Conservation (phyloP, 1,139 yeast species). For the Protomyces inundatus region DNA sequence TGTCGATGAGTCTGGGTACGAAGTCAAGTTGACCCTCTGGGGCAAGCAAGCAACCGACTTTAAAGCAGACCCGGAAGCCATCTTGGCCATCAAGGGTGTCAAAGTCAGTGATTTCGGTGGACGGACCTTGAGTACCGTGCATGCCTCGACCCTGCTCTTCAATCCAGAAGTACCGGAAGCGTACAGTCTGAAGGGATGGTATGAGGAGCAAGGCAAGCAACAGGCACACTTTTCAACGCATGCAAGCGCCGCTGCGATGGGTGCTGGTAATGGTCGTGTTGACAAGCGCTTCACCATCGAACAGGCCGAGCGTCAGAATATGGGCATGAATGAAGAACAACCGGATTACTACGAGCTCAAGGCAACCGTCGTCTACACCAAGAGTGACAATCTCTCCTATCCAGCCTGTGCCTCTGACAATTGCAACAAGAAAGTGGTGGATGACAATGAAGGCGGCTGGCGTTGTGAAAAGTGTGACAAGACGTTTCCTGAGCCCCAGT, state of each 20-base stretch:
- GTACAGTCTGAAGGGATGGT: slow-evolving; percentile 89
- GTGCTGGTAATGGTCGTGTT: slow-evolving; percentile 37
- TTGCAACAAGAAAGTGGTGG: slow-evolving; percentile 79
- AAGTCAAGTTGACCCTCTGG: slow-evolving; percentile 83
- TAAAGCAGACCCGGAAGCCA: slow-evolving; percentile 64
- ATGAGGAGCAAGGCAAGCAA: slow-evolving; percentile 65
- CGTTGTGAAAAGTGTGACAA: slow-evolving; percentile 89
- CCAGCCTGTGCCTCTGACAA: slow-evolving; percentile 75
- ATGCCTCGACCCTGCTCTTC: slow-evolving; percentile 64
- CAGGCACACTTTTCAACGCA: slow-evolving; percentile 29
- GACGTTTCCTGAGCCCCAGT: slow-evolving; percentile 60
- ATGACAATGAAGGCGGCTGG: slow-evolving; percentile 62
- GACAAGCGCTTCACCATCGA: slow-evolving; percentile 50
- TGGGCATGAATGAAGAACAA: slow-evolving; percentile 63
- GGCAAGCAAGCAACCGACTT: slow-evolving; percentile 76
- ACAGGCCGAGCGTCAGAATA: slow-evolving; percentile 61
- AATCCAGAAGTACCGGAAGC: slow-evolving; percentile 91
- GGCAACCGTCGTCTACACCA: slow-evolving; percentile 66
- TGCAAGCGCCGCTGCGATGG: slow-evolving; percentile 28
- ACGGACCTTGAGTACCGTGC: slow-evolving; percentile 73
- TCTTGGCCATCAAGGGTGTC: slow-evolving; percentile 87
- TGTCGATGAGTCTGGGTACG: slow-evolving; percentile 78
- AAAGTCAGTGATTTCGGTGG: slow-evolving; percentile 88
- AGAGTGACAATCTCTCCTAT: slow-evolving; percentile 71
- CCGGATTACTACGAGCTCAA: slow-evolving; percentile 73